Percentiles rank a stretch among this genome's conserved stretches.
phyloP scores from a whole-genome alignment of 2,329 filamentous ascomycete species.

The Macrophomina phaseolina region DNA sequence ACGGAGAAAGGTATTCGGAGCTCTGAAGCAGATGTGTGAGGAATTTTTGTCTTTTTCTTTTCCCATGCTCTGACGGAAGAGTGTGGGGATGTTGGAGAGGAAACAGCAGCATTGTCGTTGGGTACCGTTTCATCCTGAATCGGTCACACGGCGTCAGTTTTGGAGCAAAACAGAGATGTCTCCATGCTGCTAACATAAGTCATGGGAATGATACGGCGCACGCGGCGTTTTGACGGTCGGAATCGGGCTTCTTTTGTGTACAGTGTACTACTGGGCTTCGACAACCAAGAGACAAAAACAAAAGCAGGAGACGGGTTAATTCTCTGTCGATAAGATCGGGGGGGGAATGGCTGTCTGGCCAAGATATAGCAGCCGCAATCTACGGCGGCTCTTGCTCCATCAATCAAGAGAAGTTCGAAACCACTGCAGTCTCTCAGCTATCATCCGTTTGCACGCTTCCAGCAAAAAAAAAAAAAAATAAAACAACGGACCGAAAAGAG shows the following conservation, averaged over 20 bases:
- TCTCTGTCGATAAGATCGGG: slow-evolving; percentile 1
- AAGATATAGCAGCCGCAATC: neutral
- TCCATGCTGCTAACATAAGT: slow-evolving; percentile 20
- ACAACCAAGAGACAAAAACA: slow-evolving; percentile 7
- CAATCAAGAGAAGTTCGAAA: slow-evolving; percentile 23
- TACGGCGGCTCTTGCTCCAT: slow-evolving; percentile 9
- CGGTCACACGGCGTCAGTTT: neutral
- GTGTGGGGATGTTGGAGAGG: neutral
- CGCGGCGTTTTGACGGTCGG: slow-evolving; percentile 15
- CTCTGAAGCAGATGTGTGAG: slow-evolving; percentile 11
- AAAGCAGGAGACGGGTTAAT: neutral
- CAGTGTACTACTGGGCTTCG: slow-evolving; percentile 19
- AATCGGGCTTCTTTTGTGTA: slow-evolving; percentile 23
- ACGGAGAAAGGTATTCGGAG: neutral
- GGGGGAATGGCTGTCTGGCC: neutral
- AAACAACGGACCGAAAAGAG: too few relatives aligned
- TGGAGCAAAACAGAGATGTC: neutral
- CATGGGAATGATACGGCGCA: slow-evolving; percentile 24
- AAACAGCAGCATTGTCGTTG: slow-evolving; percentile 1
- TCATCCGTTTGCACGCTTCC: too few relatives aligned
- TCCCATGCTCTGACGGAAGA: neutral
- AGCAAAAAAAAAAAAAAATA: too few relatives aligned
- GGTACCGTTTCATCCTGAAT: neutral
- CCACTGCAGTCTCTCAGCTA: neutral
- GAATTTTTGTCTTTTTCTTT: neutral